These are phyloP conservation scores for Chlorella sorokiniana DNA, from an alignment of 139 green algal genomes.

Conservation along the genomic window DNA sequence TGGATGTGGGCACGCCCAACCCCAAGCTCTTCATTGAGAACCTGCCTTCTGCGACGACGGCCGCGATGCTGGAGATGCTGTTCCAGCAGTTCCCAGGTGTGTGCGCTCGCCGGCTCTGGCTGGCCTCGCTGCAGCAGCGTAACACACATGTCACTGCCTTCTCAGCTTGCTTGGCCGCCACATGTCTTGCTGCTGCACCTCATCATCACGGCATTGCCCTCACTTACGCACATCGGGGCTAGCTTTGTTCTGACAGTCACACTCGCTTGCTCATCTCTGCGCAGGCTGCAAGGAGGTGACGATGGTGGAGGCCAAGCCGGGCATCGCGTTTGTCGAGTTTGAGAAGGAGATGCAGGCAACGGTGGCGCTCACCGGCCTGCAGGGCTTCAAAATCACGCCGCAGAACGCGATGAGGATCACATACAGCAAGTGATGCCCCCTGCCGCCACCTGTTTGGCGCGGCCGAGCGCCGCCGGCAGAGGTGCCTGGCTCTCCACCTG, in stretches of 20 bases:
- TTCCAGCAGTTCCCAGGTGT: conserved; percentile 92
- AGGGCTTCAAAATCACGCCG: conserved; percentile 95
- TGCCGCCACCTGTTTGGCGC: no score
- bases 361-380: conserved; percentile 83
- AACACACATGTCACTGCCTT: neutral
- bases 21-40: conserved; percentile 95
- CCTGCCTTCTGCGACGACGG: conserved; percentile 86
- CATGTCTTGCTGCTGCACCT: no score
- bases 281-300: conserved; percentile 87
- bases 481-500: no score
- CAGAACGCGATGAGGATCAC: conserved; percentile 85
- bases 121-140: neutral
- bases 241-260: neutral
- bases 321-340: conserved; percentile 98
- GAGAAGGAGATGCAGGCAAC: conserved; percentile 68
- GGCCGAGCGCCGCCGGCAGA: no score
- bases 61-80: conserved; percentile 89
- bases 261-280: neutral
- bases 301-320: conserved; percentile 90
- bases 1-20: conserved; percentile 72
- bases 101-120: neutral
- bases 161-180: no score
- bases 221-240: no score
- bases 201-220: neutral
- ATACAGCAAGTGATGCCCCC: conserved; percentile 79